These are phyloP conservation scores for Trichophaea hybrida DNA, from an alignment of 2,329 filamentous ascomycete genomes.

Conservation along the genomic window DNA sequence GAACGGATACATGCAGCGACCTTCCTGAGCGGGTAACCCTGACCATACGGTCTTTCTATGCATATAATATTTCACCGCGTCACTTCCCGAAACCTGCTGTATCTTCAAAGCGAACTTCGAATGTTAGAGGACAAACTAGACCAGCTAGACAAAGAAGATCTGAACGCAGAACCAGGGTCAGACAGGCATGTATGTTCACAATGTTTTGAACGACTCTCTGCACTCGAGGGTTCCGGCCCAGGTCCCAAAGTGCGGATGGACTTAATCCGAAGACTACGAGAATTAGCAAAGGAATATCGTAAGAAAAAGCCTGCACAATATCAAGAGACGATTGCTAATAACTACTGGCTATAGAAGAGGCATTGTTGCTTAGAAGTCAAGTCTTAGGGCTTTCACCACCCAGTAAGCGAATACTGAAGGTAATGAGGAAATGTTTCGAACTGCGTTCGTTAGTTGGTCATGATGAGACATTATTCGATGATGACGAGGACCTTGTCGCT, in stretches of 20 bases:
- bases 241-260: not conserved
- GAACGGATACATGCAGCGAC: slow-evolving; percentile 54
- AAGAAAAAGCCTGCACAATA: not conserved
- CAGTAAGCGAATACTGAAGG: too few species aligned
- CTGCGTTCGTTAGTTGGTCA: too few species aligned
- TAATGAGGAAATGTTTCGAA: too few species aligned
- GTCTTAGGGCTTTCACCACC: too few species aligned
- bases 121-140: not conserved
- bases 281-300: not conserved
- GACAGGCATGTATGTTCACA: not conserved
- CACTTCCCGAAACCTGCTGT: not conserved
- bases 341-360: too few species aligned
- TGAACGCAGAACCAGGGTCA: not conserved
- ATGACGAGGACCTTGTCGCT: too few species aligned
- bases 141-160: not conserved
- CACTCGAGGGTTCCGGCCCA: not conserved
- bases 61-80: not conserved
- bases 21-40: slow-evolving; percentile 59
- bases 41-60: slow-evolving; percentile 44
- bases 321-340: too few species aligned
- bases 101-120: not conserved
- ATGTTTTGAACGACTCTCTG: not conserved
- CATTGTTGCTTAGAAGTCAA: too few species aligned
- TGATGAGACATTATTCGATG: too few species aligned
- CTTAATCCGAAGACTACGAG: not conserved